Base-by-base conservation (phyloP, 306 rosid genomes). In the Begonia masoniana region DNA sequence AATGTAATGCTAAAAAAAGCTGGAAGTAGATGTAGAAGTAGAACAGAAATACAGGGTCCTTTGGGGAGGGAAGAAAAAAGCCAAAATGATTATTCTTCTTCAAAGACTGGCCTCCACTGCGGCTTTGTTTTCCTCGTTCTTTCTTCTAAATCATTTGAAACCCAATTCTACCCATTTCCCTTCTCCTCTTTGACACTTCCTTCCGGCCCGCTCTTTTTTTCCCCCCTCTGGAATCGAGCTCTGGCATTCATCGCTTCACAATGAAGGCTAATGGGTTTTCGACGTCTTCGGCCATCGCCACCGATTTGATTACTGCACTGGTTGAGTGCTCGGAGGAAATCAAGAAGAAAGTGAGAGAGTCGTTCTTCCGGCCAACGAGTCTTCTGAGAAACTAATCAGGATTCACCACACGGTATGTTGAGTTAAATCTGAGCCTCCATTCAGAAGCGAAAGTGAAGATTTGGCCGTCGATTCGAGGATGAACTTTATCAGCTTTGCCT, bases 391-490 rank as follows among this genome's bases (percentile, higher is more conserved):
- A 35, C 92, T 91, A 36, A 92, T 91, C 66, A 71, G 88, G 62
- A 74, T 91, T 54, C 99, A 96, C 24, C 99, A 85, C 71, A 74
- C 99, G 85, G 96, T 91, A 69, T 55, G 19, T 16, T 43, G 45
- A 42, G 53, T 3, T 59, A 10, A 35, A 12, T n/a, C 39, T 8
- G 24, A 16, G 7, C 71, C 85, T 86, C 64, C 83, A 52, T 63
- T 94, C 96, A 13, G 69, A 85, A 63, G 99, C 99, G 4, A 91
- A 91, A 73, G 99, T 86, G 57, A 86, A 96, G 2, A 91, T 86
- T 57, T 96, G 99, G 24, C 99, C 96, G 41, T 83, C 94, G 99
- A 91, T 91, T 8, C n/a, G 99, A 91, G 63, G 86, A 91, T 10
- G 99, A 81, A 66, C 79, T 79, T 62, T 86, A 86, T 83, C 99